Conservation (phyloP, 441 rosid species). For the Adansonia gregorii region DNA sequence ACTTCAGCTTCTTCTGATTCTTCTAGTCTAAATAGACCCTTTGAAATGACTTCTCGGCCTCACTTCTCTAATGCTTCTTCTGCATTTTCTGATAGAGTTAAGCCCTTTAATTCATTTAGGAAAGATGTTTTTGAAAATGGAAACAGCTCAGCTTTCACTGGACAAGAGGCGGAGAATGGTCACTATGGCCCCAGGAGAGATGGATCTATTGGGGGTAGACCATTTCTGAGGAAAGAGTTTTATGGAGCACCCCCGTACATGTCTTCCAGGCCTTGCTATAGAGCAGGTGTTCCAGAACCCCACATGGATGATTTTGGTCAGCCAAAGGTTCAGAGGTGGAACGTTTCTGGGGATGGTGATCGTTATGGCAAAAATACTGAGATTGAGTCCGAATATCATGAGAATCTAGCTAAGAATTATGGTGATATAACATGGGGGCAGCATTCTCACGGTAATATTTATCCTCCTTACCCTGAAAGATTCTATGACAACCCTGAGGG, state of each 20-base stretch:
- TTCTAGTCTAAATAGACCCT: slow-evolving; percentile 56
- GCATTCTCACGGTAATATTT: slow-evolving; percentile 52
- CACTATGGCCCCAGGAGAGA: slow-evolving; percentile 59
- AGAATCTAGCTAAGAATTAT: slow-evolving; percentile 63
- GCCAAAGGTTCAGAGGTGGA: slow-evolving; percentile 67
- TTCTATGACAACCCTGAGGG: slow-evolving; percentile 64
- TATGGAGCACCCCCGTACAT: slow-evolving; percentile 61
- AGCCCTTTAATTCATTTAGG: slow-evolving; percentile 64
- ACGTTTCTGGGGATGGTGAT: slow-evolving; percentile 66
- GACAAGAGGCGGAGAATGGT: slow-evolving; percentile 57
- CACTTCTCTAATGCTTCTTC: slow-evolving; percentile 60
- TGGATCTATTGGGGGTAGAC: slow-evolving; percentile 51
- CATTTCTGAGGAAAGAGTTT: slow-evolving; percentile 62
- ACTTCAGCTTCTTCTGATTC: slow-evolving; percentile 74
- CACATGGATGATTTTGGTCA: slow-evolving; percentile 55
- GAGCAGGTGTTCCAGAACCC: slow-evolving; percentile 64
- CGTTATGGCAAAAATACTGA: slow-evolving; percentile 57
- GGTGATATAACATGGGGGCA: slow-evolving; percentile 80
- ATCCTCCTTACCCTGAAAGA: slow-evolving; percentile 61
- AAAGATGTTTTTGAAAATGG: slow-evolving; percentile 71
- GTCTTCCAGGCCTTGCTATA: slow-evolving; percentile 49
- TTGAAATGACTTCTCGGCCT: slow-evolving; percentile 50
- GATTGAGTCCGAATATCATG: slow-evolving; percentile 70
- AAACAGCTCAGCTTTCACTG: slow-evolving; percentile 49
- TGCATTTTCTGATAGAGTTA: slow-evolving; percentile 57